Conservation (phyloP, 1,139 yeast species). For the Candida labiduridarum region DNA sequence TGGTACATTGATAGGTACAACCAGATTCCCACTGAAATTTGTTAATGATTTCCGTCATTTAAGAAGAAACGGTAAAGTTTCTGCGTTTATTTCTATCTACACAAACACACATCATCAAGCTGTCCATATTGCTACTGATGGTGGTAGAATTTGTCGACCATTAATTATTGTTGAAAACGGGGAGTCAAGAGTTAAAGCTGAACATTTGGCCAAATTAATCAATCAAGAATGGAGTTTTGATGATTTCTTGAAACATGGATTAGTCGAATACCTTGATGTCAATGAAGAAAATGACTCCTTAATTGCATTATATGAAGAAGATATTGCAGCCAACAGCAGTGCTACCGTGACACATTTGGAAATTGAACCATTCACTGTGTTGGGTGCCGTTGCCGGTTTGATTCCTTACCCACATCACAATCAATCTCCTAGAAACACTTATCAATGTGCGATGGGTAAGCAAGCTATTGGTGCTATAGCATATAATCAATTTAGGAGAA, state of each 20-base stretch:
- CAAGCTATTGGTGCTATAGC: conserved; percentile 99
- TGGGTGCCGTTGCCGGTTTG: conserved; percentile 98
- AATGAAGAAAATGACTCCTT: conserved; percentile 96
- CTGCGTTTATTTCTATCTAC: conserved; percentile 89
- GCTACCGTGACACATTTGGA: conserved; percentile 82
- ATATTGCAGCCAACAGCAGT: conserved; percentile 27
- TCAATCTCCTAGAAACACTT: conserved; percentile 97
- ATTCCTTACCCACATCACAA: conserved; percentile 99
- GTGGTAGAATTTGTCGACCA: conserved; percentile 98
- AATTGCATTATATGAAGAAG: conserved; percentile 84
- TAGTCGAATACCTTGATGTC: conserved; percentile 95
- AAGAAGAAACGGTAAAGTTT: conserved; percentile 83
- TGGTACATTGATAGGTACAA: conserved; percentile 92
- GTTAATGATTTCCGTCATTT: conserved; percentile 76
- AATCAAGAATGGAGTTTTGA: conserved; percentile 82
- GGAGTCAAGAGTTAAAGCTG: conserved; percentile 66
- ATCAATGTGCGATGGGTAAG: conserved; percentile 99
- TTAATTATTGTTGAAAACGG: conserved; percentile 79
- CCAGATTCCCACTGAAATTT: conserved; percentile 81
- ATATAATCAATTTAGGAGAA: conserved; percentile 92
- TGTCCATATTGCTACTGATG: conserved; percentile 97
- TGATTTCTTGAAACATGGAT: conserved; percentile 80
- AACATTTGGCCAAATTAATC: conserved; percentile 64
- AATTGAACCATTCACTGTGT: conserved; percentile 92
- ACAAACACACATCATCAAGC: conserved; percentile 88